Evolutionary conservation across 1,284 basidiomycete genomes (phyloP).

Genomic region (Pseudozyma sp.): DNA sequence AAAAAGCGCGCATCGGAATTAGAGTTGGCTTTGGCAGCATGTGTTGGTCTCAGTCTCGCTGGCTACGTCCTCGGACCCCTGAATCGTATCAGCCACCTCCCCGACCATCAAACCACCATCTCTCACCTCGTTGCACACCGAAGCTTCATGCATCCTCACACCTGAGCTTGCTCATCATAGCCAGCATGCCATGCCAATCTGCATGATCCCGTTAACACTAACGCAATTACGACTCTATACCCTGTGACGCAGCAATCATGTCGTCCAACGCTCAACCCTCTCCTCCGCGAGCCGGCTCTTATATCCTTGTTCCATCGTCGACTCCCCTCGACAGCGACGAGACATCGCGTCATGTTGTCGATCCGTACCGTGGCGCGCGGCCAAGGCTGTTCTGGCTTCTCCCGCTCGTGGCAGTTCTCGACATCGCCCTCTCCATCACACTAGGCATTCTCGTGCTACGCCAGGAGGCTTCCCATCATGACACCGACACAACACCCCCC

Average conservation of each 20-base stretch:
- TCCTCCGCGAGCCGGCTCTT: constrained; percentile 34
- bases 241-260: constrained; percentile 13
- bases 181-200: not conserved
- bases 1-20: constrained; percentile 6
- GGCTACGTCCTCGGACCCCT: constrained; percentile 6
- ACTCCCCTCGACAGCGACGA: constrained; percentile 8
- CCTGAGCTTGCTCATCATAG: not conserved
- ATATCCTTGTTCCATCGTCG: constrained; percentile 43
- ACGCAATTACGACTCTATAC: not conserved
- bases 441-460: constrained; percentile 38
- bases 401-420: constrained; percentile 36
- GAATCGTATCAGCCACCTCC: not conserved
- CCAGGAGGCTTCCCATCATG: constrained; percentile 16
- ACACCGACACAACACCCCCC: not conserved
- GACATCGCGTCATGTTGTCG: not conserved
- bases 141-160: not conserved
- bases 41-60: constrained; percentile 25
- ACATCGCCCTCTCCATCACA: constrained; percentile 17
- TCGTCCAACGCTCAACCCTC: constrained; percentile 22
- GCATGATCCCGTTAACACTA: not conserved
- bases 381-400: constrained; percentile 35
- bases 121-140: not conserved
- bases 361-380: not conserved
- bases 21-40: not conserved
- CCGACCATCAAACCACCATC: not conserved